Conservation (phyloP, 139 green algal species). For the Chlorella sorokiniana region DNA sequence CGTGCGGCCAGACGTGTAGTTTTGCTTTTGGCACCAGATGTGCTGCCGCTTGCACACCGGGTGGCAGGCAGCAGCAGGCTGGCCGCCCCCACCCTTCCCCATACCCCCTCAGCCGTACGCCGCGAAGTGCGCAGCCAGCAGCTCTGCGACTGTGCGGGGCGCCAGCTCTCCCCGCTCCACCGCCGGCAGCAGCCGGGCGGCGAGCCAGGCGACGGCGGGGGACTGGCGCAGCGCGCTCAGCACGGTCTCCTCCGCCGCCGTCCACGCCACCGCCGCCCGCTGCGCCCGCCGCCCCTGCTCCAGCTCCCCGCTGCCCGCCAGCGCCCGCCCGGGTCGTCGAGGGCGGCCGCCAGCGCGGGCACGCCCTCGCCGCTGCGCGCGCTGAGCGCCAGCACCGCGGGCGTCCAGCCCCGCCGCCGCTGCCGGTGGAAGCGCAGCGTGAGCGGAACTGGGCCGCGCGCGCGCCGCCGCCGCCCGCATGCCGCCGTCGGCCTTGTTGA, state of each 20-base stretch:
- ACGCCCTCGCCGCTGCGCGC: conserved; percentile 44
- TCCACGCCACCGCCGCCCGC: conserved; percentile 34
- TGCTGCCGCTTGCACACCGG: too few species aligned
- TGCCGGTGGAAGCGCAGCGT: conserved; percentile 39
- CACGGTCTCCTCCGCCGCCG: conserved; percentile 46
- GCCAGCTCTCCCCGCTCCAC: conserved; percentile 32
- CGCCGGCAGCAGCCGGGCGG: conserved; percentile 31
- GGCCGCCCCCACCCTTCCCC: too few species aligned
- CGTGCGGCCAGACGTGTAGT: too few species aligned
- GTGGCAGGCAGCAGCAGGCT: too few species aligned
- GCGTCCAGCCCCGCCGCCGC: conserved; percentile 21
- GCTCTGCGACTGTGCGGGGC: conserved; percentile 34
- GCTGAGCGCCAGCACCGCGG: conserved; percentile 25
- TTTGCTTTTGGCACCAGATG: too few species aligned
- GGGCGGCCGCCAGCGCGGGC: conserved; percentile 21
- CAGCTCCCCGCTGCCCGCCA: conserved; percentile 35
- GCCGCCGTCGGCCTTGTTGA: conserved; percentile 64
- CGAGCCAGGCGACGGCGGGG: conserved; percentile 9
- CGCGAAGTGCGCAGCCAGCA: neutral
- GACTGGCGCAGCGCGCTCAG: conserved; percentile 35
- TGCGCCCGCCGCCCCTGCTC: conserved; percentile 1
- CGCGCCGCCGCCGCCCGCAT: conserved; percentile 35
- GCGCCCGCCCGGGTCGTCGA: conserved; percentile 29
- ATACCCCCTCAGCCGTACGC: neutral
- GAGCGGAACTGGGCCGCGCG: conserved; percentile 31